phyloP scores from a whole-genome alignment of 2,329 filamentous ascomycete species.

The Paracoccidioides lutzii region DNA sequence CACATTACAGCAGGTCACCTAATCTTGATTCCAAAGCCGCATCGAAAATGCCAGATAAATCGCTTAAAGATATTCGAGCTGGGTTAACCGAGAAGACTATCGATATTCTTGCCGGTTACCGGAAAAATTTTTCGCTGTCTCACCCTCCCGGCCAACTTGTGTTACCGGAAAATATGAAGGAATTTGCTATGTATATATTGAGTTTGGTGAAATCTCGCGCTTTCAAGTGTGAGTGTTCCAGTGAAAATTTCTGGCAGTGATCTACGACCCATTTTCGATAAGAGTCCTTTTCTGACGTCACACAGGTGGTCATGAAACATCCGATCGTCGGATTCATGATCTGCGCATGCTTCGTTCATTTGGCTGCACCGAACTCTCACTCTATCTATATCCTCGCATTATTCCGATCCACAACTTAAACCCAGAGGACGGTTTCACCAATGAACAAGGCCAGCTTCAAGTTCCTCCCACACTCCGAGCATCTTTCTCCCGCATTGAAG shows the following conservation, averaged over 20 bases:
- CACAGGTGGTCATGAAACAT: slow-evolving; percentile 67
- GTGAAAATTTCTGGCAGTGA: background rate
- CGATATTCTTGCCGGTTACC: slow-evolving; percentile 80
- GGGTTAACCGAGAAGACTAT: slow-evolving; percentile 82
- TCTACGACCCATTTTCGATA: background rate
- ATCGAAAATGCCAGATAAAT: slow-evolving; percentile 63
- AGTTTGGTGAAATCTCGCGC: slow-evolving; percentile 79
- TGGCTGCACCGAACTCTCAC: slow-evolving; percentile 68
- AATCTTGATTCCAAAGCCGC: slow-evolving; percentile 41
- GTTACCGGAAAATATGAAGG: slow-evolving; percentile 88
- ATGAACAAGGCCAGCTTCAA: slow-evolving; percentile 74
- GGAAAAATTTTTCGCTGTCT: slow-evolving; percentile 77
- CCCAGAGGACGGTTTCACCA: slow-evolving; percentile 81
- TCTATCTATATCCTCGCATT: slow-evolving; percentile 93
- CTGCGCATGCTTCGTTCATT: slow-evolving; percentile 82
- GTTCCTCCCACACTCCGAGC: slow-evolving; percentile 71
- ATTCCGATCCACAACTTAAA: slow-evolving; percentile 82
- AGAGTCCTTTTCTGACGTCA: slow-evolving; percentile 2
- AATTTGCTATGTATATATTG: slow-evolving; percentile 93
- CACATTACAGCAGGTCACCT: background rate
- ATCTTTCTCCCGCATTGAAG: slow-evolving; percentile 76
- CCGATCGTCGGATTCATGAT: slow-evolving; percentile 81
- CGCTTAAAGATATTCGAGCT: slow-evolving; percentile 73
- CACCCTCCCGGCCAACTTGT: slow-evolving; percentile 88
- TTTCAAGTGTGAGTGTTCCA: slow-evolving; percentile 53